These are phyloP conservation scores for Volvox carteri DNA, from an alignment of 163 green algal species.

Conservation along the genomic window DNA sequence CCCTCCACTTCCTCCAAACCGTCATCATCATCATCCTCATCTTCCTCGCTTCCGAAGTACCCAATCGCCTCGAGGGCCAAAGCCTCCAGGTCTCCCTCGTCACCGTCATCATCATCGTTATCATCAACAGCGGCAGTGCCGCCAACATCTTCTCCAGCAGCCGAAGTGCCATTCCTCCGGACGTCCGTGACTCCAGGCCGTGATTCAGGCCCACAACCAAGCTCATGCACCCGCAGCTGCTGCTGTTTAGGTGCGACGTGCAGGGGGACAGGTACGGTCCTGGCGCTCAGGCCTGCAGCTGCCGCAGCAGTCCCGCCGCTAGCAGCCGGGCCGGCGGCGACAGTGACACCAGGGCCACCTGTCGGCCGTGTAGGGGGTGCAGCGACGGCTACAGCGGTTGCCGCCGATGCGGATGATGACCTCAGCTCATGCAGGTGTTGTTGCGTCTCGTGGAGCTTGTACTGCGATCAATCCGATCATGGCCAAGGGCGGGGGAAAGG, in stretches of 20 bases:
- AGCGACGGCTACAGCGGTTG: background rate
- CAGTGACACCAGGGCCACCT: background rate
- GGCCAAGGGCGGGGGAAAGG: no score
- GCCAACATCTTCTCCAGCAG: no score
- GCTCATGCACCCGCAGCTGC: no score
- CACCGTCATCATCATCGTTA: background rate
- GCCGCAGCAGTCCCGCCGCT: background rate
- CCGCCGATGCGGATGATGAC: no score
- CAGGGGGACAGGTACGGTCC: background rate
- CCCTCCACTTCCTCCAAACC: background rate
- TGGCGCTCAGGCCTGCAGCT: background rate
- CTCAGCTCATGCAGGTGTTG: background rate
- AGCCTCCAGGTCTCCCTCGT: background rate
- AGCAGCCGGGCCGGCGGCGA: background rate
- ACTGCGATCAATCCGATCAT: no score
- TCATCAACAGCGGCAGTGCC: background rate
- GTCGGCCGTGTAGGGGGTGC: background rate
- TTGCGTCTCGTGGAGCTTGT: slow-evolving; percentile 38
- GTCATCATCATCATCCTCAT: background rate
- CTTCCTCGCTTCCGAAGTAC: background rate
- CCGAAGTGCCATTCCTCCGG: background rate
- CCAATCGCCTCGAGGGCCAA: background rate
- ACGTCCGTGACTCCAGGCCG: no score
- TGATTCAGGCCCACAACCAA: background rate
- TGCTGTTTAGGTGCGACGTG: background rate